Percentiles rank a stretch among this genome's conserved stretches.
Evolutionary conservation across 306 rosid genomes (phyloP).

Genomic region (Pterocarpus macrocarpus): DNA sequence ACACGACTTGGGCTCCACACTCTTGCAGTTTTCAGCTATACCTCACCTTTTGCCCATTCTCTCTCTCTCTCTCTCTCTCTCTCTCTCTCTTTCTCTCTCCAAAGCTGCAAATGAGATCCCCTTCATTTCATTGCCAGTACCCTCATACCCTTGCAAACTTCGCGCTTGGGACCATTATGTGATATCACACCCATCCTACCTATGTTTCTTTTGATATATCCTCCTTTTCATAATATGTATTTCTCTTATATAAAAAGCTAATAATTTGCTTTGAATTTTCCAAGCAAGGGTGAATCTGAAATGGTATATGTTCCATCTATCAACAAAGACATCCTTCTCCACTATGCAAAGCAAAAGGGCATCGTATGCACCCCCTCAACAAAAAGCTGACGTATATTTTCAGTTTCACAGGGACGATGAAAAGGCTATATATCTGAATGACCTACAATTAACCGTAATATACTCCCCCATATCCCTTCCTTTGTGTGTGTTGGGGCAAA

Average conservation of each 20-base stretch:
- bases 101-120: constrained; percentile 73
- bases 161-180: constrained; percentile 55
- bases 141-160: constrained; percentile 42
- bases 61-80: constrained; percentile 12
- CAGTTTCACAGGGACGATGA: constrained; percentile 46
- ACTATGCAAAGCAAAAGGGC: constrained; percentile 70
- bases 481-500: not conserved
- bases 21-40: constrained; percentile 47
- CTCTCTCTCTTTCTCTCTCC: constrained; percentile 25
- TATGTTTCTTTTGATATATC: constrained; percentile 15
- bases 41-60: constrained; percentile 13
- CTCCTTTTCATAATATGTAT: not conserved
- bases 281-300: constrained; percentile 64
- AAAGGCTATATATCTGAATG: constrained; percentile 53
- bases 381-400: constrained; percentile 58
- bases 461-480: not conserved
- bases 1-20: constrained; percentile 59
- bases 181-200: constrained; percentile 46
- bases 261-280: constrained; percentile 79
- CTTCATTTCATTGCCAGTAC: constrained; percentile 17
- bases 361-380: constrained; percentile 54
- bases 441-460: constrained; percentile 40
- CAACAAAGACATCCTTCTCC: constrained; percentile 60
- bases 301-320: constrained; percentile 78
- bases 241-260: constrained; percentile 51